Percentiles rank a stretch among this genome's conserved stretches.
These are phyloP conservation scores for Saksenaea oblongispora DNA, from an alignment of 371 early-diverging fungal genomes.

Conservation along the genomic window DNA sequence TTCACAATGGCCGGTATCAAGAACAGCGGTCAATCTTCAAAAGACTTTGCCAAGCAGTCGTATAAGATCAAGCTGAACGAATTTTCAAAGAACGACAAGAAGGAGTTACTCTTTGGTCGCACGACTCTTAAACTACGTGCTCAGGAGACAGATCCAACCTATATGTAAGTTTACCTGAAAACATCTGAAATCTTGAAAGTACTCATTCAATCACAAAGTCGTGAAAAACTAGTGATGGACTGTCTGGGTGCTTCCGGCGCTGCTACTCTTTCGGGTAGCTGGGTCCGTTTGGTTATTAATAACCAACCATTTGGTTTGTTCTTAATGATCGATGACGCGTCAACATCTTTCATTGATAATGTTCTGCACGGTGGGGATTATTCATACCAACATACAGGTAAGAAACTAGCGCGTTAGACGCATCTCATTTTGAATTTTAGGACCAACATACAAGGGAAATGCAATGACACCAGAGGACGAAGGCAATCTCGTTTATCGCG, in stretches of 20 bases:
- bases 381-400: conserved; percentile 22
- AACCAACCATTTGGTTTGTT: conserved; percentile 44
- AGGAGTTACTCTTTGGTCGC: conserved; percentile 34
- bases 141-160: conserved; percentile 47
- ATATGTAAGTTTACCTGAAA: conserved; percentile 21
- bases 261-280: conserved; percentile 46
- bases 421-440: conserved; percentile 3
- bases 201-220: conserved; percentile 19
- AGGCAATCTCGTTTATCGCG: conserved; percentile 33
- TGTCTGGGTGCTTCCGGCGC: conserved; percentile 48
- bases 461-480: conserved; percentile 23
- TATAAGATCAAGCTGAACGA: conserved; percentile 47
- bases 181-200: background rate
- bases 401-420: background rate
- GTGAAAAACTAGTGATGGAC: conserved; percentile 47
- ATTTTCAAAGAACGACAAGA: conserved; percentile 19
- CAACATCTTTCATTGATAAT: conserved; percentile 44
- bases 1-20: conserved; percentile 38
- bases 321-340: conserved; percentile 52
- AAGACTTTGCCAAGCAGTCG: conserved; percentile 48
- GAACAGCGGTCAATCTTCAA: conserved; percentile 50
- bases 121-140: conserved; percentile 51
- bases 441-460: conserved; percentile 35
- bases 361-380: conserved; percentile 29
- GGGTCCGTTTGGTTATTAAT: conserved; percentile 50